Percentiles rank a stretch among this genome's conserved stretches.
Conservation (phyloP, 768 basidiomycete species). For the Psilocybe sp. region DNA sequence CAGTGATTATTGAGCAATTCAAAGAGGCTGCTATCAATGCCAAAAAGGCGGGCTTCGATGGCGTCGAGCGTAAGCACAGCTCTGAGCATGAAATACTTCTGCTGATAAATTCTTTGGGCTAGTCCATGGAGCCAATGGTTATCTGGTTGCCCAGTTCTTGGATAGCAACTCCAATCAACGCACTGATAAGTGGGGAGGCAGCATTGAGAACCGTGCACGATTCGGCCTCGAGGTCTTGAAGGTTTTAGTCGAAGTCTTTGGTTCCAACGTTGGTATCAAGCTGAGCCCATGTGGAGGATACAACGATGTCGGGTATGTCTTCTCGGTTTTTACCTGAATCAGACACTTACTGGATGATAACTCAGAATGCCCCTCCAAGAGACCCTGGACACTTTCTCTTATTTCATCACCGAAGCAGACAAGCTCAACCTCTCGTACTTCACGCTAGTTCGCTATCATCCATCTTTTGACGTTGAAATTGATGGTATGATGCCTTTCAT, state of each 20-base stretch:
- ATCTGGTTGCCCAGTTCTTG: constrained; percentile 48
- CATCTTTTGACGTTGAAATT: constrained; percentile 18
- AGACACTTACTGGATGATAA: not conserved
- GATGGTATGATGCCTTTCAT: constrained; percentile 25
- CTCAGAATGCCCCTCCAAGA: constrained; percentile 42
- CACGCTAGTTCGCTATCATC: constrained; percentile 24
- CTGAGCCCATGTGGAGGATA: constrained; percentile 40
- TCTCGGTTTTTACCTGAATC: not conserved
- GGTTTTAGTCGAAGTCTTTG: constrained; percentile 38
- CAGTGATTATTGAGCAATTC: constrained; percentile 32
- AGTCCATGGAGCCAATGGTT: constrained; percentile 46
- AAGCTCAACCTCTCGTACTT: constrained; percentile 35
- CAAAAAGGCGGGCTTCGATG: constrained; percentile 51
- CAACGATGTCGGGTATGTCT: constrained; percentile 41
- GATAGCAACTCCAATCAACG: constrained; percentile 44
- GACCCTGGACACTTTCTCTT: constrained; percentile 38
- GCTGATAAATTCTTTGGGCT: not conserved
- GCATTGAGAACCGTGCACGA: constrained; percentile 51
- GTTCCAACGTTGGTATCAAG: constrained; percentile 42
- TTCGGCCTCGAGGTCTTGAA: constrained; percentile 53
- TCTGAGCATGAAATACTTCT: not conserved
- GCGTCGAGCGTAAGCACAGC: constrained; percentile 37
- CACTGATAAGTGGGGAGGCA: constrained; percentile 60
- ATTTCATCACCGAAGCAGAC: constrained; percentile 40
- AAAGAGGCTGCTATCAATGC: constrained; percentile 43